Base-by-base conservation (phyloP, 139 green algal genomes). In the Spirogloea muscicola region DNA sequence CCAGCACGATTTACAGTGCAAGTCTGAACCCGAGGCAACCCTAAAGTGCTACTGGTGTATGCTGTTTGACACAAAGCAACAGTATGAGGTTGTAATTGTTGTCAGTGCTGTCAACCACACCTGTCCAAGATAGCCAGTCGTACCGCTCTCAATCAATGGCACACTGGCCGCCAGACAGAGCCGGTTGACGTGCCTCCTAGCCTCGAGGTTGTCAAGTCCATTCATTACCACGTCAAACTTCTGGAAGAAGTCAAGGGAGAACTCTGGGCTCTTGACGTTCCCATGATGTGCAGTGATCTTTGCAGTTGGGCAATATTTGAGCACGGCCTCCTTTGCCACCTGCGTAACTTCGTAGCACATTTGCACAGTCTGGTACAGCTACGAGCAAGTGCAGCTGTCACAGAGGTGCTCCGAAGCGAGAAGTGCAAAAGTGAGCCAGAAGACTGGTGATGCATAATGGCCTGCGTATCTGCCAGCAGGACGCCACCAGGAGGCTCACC, bases 161-260 rank as follows among this genome's bases (percentile, higher is more conserved):
- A 92, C 82, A 3, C 83, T 73, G 1, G 91, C 91, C 29, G 92
- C 91, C 37, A 98, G 86, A 63, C 89, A 96, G 58, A 98, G 83
- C 9, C 82, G 80, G 86, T 97, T 98, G 59, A 96, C 90, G 80
- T 96, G 91, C 41, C 89, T 67, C 21, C 93, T 71, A 3, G 94
- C 93, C 33, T 96, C 91, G 49, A 97, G 48, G 83, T 99, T 99
- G 84, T 99, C 94, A 55, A 99, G 86, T 0, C 93, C 94, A 68
- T 97, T 98, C 16, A 99, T 75, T n/a, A 98, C 88, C 18, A 97
- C 34, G 69, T 92, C 85, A 76, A 98, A 98, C 37, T 44, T 27
- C 5, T 82, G 80, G 80, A 99, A 92, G 80, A 92, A 98, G 58
- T 94, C 89, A 2, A 96, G 44, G 38, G 82, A 87, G 71, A 94